These are phyloP conservation scores for Thozetella sp. DNA, from an alignment of 495 filamentous ascomycete genomes.

Conservation along the genomic window DNA sequence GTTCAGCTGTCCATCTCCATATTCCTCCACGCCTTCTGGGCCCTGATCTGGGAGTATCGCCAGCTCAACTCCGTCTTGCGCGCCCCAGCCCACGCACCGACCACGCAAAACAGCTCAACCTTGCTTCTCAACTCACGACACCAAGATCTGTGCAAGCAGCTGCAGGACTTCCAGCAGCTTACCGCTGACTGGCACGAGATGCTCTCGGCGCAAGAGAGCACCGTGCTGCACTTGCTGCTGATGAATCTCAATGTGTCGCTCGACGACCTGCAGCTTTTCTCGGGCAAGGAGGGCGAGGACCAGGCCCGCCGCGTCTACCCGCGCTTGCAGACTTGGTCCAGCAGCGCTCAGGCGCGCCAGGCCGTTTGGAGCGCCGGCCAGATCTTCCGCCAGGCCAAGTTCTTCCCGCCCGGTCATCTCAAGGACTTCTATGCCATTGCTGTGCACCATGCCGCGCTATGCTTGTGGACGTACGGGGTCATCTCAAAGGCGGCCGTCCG, in stretches of 20 bases:
- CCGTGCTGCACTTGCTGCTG: slow-evolving; percentile 56
- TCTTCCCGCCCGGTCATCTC: slow-evolving; percentile 45
- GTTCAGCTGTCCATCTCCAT: slow-evolving; percentile 49
- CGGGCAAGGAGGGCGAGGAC: slow-evolving; percentile 63
- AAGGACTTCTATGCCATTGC: slow-evolving; percentile 62
- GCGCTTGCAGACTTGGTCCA: slow-evolving; percentile 54
- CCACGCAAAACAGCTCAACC: slow-evolving; percentile 26
- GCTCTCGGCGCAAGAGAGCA: slow-evolving; percentile 34
- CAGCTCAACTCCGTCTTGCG: slow-evolving; percentile 51
- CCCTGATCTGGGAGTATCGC: slow-evolving; percentile 60
- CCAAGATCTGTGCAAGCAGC: slow-evolving; percentile 44
- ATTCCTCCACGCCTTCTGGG: slow-evolving; percentile 59
- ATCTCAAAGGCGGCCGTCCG: slow-evolving; percentile 30
- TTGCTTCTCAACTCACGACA: slow-evolving; percentile 52
- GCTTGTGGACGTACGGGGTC: slow-evolving; percentile 63
- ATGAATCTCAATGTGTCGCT: slow-evolving; percentile 64
- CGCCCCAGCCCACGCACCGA: neutral
- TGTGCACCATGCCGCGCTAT: slow-evolving; percentile 60
- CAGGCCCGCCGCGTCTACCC: slow-evolving; percentile 57
- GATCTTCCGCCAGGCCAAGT: slow-evolving; percentile 53
- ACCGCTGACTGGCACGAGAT: slow-evolving; percentile 23
- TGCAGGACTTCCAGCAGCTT: slow-evolving; percentile 26
- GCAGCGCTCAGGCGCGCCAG: slow-evolving; percentile 47
- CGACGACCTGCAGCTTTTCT: slow-evolving; percentile 66
- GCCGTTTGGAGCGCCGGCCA: slow-evolving; percentile 68